A percentile compares a stretch with the other conserved stretches of the same genome.
phyloP scores from a whole-genome alignment of 2,329 filamentous ascomycete genomes.

The Ophiostoma sp. region DNA sequence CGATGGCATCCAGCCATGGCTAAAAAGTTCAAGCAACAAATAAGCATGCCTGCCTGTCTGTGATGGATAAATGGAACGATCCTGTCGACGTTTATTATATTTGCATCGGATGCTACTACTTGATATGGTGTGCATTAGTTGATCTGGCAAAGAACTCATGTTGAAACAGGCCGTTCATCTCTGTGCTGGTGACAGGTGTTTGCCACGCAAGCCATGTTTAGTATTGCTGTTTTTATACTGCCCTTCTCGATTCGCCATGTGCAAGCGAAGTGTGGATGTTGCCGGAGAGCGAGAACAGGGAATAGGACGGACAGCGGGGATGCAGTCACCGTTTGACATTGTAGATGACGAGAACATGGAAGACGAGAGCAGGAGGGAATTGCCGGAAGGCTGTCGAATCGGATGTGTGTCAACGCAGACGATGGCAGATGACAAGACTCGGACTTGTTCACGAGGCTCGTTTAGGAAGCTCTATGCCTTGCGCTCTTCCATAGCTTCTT shows the following conservation, averaged over 20 bases:
- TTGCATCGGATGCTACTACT: background rate
- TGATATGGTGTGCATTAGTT: too few relatives aligned
- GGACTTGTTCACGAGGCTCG: background rate
- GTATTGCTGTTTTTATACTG: background rate
- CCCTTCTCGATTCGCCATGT: background rate
- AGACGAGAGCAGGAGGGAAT: background rate
- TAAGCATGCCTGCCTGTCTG: background rate
- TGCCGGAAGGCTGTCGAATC: background rate
- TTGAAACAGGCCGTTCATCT: too few relatives aligned
- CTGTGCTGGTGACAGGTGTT: background rate
- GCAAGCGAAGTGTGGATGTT: background rate
- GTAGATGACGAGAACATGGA: background rate
- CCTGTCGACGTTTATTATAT: background rate
- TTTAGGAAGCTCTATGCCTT: constrained; percentile 6
- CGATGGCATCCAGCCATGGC: background rate
- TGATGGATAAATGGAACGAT: background rate
- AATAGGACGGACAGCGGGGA: background rate
- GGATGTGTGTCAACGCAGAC: background rate
- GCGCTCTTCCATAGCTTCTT: background rate
- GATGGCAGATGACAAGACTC: background rate
- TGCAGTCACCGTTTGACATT: background rate
- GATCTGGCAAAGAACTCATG: too few relatives aligned
- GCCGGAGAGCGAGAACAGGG: background rate
- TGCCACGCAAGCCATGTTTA: background rate
- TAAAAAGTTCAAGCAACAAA: background rate